Evolutionary conservation across 495 filamentous ascomycete genomes (phyloP), one percentile per base, ranked within the genome.

Genomic region (Xylaria flabelliformis): DNA sequence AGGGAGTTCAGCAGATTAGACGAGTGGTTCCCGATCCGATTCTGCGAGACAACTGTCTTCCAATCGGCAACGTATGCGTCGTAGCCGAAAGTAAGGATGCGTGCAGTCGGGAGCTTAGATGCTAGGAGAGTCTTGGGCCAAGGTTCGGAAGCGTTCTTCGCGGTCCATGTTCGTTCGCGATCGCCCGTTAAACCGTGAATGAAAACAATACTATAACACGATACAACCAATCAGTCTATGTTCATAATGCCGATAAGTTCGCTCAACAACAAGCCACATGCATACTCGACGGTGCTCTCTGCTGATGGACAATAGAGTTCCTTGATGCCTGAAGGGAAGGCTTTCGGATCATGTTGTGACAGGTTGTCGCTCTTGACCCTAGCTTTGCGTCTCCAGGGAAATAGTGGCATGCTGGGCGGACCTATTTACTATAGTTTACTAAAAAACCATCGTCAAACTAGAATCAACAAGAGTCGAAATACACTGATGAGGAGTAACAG

Each of bases 161-260:
- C 72, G 21, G 74, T 76, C 77, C 77, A 79, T 41, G 79, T 79
- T 13, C 53, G 74, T 39, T 79, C 73, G 10, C 75, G 75, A 61
- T 79, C 66, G 24, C 79, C 79, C 29, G 69, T 76, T 24, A 80
- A 74, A 26, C 79, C 79, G 55, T 80, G 79, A 58, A 80, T 53
- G 39, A 79, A 80, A 71, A 77, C 75, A 65, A 80, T 70, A 51
- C 75, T 76, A 56, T 7, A 56, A 7, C 3, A 9, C 8, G 13
- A 3, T 7, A 55, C 2, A 32, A 17, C 4, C 7, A 32, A 56
- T 56, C 4, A 56, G 17, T 7, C 12, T 13, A 56, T 56, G 17
- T 5, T 29, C 13, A 15, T 13, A 53, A 53, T 1, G 0, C 2
- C 19, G 13, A 53, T 1, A 53, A 24, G n/a, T 15, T 17, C 29